Evolutionary conservation across 1,284 basidiomycete species (phyloP).

Genomic region (Trametes versicolor): DNA sequence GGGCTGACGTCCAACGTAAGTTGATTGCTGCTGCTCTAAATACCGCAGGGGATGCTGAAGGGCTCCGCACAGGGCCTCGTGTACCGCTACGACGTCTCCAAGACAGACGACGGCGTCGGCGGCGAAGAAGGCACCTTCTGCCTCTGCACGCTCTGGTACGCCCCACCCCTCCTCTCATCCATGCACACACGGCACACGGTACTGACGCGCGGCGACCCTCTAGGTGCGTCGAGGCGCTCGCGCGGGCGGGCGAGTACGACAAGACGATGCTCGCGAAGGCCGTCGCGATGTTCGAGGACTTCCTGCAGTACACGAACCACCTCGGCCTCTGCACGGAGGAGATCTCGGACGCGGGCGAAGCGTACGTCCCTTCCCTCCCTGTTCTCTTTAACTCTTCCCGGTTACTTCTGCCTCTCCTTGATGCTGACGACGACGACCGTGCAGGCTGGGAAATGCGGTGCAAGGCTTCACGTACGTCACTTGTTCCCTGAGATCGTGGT

Average conservation of each 20-base stretch:
- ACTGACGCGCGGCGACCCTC: background rate
- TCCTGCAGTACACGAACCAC: slow-evolving; percentile 85
- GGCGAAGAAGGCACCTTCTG: slow-evolving; percentile 92
- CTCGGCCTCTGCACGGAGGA: slow-evolving; percentile 89
- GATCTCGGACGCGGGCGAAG: slow-evolving; percentile 82
- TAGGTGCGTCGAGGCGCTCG: slow-evolving; percentile 89
- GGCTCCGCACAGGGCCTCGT: slow-evolving; percentile 63
- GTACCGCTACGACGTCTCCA: slow-evolving; percentile 82
- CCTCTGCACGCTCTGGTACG: slow-evolving; percentile 77
- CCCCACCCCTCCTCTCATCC: background rate
- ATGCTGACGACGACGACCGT: background rate
- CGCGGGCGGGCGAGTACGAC: slow-evolving; percentile 85
- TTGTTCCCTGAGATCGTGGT: background rate
- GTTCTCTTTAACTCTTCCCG: slow-evolving; percentile 1
- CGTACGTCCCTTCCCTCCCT: slow-evolving; percentile 50
- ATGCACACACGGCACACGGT: background rate
- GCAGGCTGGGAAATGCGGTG: slow-evolving; percentile 82
- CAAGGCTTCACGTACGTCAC: slow-evolving; percentile 83
- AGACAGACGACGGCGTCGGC: slow-evolving; percentile 90
- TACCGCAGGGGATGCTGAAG: background rate
- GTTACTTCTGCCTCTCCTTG: slow-evolving; percentile 4
- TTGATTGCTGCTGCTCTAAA: background rate
- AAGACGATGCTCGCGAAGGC: slow-evolving; percentile 72
- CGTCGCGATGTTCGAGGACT: slow-evolving; percentile 87
- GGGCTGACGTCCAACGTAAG: slow-evolving; percentile 88